Evolutionary conservation across 768 basidiomycete species (phyloP), one percentile per base, ranked within the genome.

Genomic region (Sutorius australiensis): DNA sequence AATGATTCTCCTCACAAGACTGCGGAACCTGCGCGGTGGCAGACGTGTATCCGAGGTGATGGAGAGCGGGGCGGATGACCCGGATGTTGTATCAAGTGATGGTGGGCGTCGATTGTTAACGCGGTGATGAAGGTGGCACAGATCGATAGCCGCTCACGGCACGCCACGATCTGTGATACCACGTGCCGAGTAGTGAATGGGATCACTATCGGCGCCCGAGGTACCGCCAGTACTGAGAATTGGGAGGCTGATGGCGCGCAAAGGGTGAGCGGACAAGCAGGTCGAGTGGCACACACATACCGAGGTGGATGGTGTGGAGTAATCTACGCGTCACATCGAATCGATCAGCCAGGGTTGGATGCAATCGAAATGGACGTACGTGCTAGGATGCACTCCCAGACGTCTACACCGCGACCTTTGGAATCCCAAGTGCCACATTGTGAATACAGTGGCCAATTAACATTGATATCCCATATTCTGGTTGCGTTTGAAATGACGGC

Each of bases 351-450:
- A 46, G 16, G 38, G 36, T 19, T 21, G 38, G 11, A 21, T 17
- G 34, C n/a, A 37, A 43, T 17, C 39, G 50, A 31, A 51, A 36
- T 27, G 47, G 56, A 34, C 47, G 70, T 69, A 88, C 87, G 87
- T 60, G 80, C 78, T 67, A 75, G 70, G 49, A 87, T 73, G 64
- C 87, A 89, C 61, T 89, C 86, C 86, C 86, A 89, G 50, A 89
- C 78, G 51, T 87, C 84, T 38, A 89, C 87, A 27, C 83, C 81
- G 37, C 80, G 79, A 48, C 80, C 76, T 67, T 77, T 79, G 21
- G 79, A 70, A 68, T 88, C 83, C 86, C 86, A 89, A 13, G 84
- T 76, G 50, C 82, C 82, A 66, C 87, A 88, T 63, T 89, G 87
- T 54, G 80, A 80, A 65, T 80, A 77, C 40, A 82, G 57, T 21